Base-by-base conservation (phyloP, 371 early-diverging fungal species). In the Phascolomyces articulosus region DNA sequence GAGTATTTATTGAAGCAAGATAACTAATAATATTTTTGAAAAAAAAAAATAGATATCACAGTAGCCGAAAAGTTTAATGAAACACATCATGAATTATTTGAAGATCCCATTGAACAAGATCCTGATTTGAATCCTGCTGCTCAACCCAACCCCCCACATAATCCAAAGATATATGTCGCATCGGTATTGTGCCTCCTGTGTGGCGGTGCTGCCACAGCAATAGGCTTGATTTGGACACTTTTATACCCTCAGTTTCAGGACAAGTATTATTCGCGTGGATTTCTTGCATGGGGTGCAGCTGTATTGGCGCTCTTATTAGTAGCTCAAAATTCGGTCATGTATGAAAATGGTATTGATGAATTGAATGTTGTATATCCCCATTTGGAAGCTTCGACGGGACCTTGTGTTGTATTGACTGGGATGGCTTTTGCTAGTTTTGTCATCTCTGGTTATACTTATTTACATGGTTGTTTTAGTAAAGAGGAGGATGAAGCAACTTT, bases 81-180 rank as follows among this genome's bases (percentile, higher is more conserved):
- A 0, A 82, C 75, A 0, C 74, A 71, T 64, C 77, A 79, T 4
- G 44, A 61, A 1, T 27, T 78, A 28, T 77, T 82, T 44, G 15
- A 24, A 26, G 72, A 82, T 54, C 51, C 64, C 3, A 44, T 71
- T 9, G 54, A 58, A 27, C 76, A 69, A 62, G 75, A 81, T 60
- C 40, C 53, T 20, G 58, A 51, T 27, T n/a, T 75, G 31, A 66
- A 77, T 58, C 82, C 82, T 10, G 63, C 62, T 18, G 64, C 79
- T 21, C 57, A 60, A 4, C 71, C 79, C 1, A 68, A 68, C 49
- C 82, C 82, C 18, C 63, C 72, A 26, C 82, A 82, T 40, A 72
- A 82, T 62, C 77, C 79, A 10, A 73, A 73, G 44, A 70, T 82
- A 9, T 77, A 60, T 56, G 71, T 75, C 26, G 79, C 75, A 4